Base-by-base conservation (phyloP, 805 yeast genomes). In the Clavispora phyllophila region DNA sequence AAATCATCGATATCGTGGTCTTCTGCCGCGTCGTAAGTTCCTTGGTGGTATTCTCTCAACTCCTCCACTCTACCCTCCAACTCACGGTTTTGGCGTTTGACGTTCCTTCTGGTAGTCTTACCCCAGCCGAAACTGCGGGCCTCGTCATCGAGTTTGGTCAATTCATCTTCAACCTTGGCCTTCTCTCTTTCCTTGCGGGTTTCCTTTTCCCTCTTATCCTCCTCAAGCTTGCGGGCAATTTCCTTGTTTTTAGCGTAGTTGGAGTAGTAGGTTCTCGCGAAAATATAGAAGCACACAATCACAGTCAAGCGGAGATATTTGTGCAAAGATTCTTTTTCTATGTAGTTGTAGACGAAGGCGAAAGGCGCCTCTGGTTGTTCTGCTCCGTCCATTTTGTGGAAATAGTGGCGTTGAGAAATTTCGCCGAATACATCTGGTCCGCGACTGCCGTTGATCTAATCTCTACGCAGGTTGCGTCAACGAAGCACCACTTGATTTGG, bases 121-220 rank as follows among this genome's bases (percentile, higher is more conserved):
- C 93, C 93, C 88, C 89, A 84, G 23, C 93, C 91, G 69, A 84
- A 84, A 5, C 71, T 49, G 29, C 65, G 57, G 27, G 79, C 79
- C 50, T 68, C 72, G 10, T 50, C 38, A 35, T 60, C 56, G 49
- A 69, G 58, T 39, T 50, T 43, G 31, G 54, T 46, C 39, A 56
- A 51, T 18, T 57, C 54, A 32, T 66, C 65, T 15, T 37, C 37
- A 28, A 36, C 38, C 34, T 45, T 35, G 27, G 59, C 54, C 23
- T 58, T 64, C 19, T 65, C 70, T 25, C 57, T 54, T 22, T 61
- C 66, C 12, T 66, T 66, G 32, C 64, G 68, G 35, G 61, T 60
- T 36, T 45, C 53, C 54, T 72, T 73, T 15, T 68, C 70, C 45
- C 65, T 62, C 31, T 66, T 63, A 53, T 81, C 86, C 35, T 57